Conservation (phyloP, 2,329 filamentous ascomycete species). For the Didymella keratinophila region DNA sequence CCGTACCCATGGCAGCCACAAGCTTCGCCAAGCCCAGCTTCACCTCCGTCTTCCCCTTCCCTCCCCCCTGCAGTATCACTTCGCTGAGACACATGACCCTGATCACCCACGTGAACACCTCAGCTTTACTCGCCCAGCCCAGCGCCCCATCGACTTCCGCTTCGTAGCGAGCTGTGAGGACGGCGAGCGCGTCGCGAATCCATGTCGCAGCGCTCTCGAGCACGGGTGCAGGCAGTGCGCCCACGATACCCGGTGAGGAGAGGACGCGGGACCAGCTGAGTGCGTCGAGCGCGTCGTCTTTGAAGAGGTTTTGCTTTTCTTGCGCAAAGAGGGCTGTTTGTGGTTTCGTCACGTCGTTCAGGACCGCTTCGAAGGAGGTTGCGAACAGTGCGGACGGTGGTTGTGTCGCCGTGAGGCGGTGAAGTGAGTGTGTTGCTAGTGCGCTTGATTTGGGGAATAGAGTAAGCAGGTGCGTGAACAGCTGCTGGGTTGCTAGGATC, state of each 20-base stretch:
- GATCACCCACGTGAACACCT: conserved; percentile 69
- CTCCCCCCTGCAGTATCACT: conserved; percentile 46
- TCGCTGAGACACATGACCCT: conserved; percentile 54
- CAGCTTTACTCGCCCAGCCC: conserved; percentile 74
- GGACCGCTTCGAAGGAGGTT: conserved; percentile 21
- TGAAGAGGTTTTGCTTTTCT: conserved; percentile 94
- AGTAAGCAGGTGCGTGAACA: conserved; percentile 45
- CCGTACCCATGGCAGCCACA: background rate
- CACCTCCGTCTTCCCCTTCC: conserved; percentile 18
- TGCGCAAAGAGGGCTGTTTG: conserved; percentile 80
- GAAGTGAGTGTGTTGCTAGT: conserved; percentile 50
- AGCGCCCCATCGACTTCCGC: conserved; percentile 68
- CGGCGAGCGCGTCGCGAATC: conserved; percentile 59
- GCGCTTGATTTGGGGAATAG: conserved; percentile 45
- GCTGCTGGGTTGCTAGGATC: conserved; percentile 56
- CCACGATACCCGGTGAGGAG: conserved; percentile 28
- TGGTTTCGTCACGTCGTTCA: conserved; percentile 50
- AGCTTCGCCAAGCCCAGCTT: conserved; percentile 6
- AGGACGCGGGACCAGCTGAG: conserved; percentile 70
- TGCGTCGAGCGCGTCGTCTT: conserved; percentile 81
- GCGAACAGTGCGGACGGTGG: background rate
- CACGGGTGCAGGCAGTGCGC: conserved; percentile 26
- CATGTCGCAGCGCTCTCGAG: conserved; percentile 51
- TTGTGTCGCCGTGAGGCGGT: conserved; percentile 41
- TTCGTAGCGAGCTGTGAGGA: conserved; percentile 50